Conservation (phyloP, 106 monocot genomes). For the Dioscorea dumetorum region DNA sequence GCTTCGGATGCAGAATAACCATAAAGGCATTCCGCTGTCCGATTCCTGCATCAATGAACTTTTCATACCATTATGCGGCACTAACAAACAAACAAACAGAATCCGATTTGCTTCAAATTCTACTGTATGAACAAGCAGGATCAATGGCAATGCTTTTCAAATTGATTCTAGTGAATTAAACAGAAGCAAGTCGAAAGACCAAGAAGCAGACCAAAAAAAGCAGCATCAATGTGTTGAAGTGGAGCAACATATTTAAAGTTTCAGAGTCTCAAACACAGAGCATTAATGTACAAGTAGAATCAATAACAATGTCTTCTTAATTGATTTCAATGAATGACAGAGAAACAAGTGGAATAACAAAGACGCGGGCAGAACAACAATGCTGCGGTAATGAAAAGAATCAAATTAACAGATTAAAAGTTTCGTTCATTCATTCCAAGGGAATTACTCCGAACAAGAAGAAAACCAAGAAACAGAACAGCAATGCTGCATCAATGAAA, state of each 20-base stretch:
- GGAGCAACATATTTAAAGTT: too few relatives aligned
- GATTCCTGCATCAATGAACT: not conserved
- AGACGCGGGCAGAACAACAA: not conserved
- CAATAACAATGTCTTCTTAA: too few relatives aligned
- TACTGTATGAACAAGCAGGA: not conserved
- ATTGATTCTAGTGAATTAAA: too few relatives aligned
- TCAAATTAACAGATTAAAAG: not conserved
- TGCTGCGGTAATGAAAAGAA: not conserved
- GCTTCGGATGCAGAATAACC: constrained; percentile 28
- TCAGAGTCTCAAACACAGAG: too few relatives aligned
- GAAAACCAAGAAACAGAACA: too few relatives aligned
- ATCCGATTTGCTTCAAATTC: not conserved
- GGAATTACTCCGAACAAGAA: too few relatives aligned
- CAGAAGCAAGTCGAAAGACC: too few relatives aligned
- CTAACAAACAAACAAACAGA: not conserved
- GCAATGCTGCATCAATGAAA: not conserved
- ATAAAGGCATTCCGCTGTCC: not conserved
- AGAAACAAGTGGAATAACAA: not conserved
- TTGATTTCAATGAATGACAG: not conserved
- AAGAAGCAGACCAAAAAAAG: too few relatives aligned
- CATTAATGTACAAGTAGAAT: too few relatives aligned
- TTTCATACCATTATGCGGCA: not conserved
- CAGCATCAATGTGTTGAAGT: too few relatives aligned
- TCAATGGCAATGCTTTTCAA: not conserved
- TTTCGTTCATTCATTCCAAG: too few relatives aligned